Base-by-base conservation (phyloP, 2,329 filamentous ascomycete species). In the Verticillium zaregamsianum region DNA sequence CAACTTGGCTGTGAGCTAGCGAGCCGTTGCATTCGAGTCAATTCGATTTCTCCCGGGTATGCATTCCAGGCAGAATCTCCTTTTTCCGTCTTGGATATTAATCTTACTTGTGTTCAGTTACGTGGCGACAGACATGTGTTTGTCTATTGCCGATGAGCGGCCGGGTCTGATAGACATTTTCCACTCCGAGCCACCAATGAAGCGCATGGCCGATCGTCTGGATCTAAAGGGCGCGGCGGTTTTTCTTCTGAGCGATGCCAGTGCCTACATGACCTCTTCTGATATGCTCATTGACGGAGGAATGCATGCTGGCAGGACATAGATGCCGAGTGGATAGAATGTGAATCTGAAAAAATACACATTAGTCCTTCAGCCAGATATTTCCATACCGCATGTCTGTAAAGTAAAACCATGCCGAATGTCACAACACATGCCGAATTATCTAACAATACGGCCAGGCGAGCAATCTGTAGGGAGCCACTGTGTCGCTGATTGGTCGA, bases 191-290 rank as follows among this genome's bases (percentile, higher is more conserved):
- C 75, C 77, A 3, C 77, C 77, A 0, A 70, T 76, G 32, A 70
- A 74, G 62, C 69, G 77, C 7, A 65, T 80, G 17, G 76, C 77
- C 55, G 76, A 69, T 0, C 73, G 75, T 62, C 75, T 82, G 64
- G 82, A 86, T 70, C 71, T 86, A 2, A 82, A 82, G 2, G 82
- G 83, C 15, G 83, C 83, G 1, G 86, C 85, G 65, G 81, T 85
- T 5, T 86, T 85, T 65, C 68, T 86, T 61, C 68, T 86, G n/a
- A 80, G 76, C 61, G 82, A 86, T 61, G 76, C 78, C 9, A 78
- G 80, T n/a, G 78, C 72, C 37, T 82, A 82, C 66, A 82, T 80
- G 5, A 82, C 80, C 1, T 76, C 75, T 56, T 82, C 82, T 55
- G 80, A 83, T 64, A 82, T 83, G 40, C 79, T 78, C 0, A 76